These are phyloP conservation scores for Martensiomyces pterosporus DNA, from an alignment of 192 early-diverging fungal species.

Conservation along the genomic window DNA sequence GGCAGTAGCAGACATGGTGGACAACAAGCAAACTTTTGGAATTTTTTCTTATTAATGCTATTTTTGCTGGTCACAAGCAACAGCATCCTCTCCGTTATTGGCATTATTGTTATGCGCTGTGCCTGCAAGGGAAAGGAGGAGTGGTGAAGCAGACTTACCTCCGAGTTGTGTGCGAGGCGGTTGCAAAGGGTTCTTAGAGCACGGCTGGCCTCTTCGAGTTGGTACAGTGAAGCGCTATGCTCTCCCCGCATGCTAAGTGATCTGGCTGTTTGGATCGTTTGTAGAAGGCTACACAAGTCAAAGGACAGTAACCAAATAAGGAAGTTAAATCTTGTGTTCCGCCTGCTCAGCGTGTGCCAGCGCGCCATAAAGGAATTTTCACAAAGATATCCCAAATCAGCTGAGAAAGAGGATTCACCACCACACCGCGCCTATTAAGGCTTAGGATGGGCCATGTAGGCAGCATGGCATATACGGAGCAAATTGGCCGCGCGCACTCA, in stretches of 20 bases:
- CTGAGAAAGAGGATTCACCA: no score
- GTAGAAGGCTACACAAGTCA: conserved; percentile 11
- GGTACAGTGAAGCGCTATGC: conserved; percentile 25
- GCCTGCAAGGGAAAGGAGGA: neutral
- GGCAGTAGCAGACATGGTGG: no score
- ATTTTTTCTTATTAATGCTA: neutral
- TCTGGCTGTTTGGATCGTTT: conserved; percentile 6
- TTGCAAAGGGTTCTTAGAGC: conserved; percentile 38
- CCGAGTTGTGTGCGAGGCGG: conserved; percentile 18
- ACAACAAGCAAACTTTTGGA: no score
- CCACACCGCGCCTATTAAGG: no score
- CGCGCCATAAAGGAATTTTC: no score
- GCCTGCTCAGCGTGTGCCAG: no score
- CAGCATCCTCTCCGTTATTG: no score
- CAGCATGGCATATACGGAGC: no score
- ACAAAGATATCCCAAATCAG: no score
- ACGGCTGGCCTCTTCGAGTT: conserved; percentile 37
- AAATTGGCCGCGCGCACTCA: no score
- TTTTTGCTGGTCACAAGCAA: conserved; percentile 4
- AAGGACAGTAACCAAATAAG: neutral
- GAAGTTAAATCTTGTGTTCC: no score
- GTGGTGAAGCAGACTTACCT: conserved; percentile 18
- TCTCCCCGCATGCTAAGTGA: conserved; percentile 27
- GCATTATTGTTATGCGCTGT: neutral
- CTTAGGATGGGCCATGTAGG: no score